Conservation (phyloP, 208 protist genomes). For the Trypanosomatidae sp. region DNA sequence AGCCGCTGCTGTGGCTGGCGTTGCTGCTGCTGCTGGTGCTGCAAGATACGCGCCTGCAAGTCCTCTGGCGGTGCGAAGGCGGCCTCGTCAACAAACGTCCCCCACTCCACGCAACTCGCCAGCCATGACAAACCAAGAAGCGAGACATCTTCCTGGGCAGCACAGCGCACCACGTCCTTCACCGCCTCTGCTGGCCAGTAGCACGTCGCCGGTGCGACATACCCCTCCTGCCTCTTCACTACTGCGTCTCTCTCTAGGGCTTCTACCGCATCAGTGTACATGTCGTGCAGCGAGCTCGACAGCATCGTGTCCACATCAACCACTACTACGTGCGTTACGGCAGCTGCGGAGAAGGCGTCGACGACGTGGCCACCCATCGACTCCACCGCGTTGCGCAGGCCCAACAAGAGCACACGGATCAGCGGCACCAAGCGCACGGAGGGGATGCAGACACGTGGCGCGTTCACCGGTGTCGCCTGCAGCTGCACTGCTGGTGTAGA, state of each 20-base stretch:
- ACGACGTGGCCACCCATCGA: slow-evolving; percentile 55
- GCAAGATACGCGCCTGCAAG: slow-evolving; percentile 1
- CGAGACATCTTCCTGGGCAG: slow-evolving; percentile 30
- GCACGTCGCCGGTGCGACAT: neutral
- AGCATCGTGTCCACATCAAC: slow-evolving; percentile 55
- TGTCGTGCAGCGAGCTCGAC: slow-evolving; percentile 18
- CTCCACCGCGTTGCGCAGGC: slow-evolving; percentile 42
- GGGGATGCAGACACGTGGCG: no score
- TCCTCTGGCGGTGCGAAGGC: slow-evolving; percentile 3
- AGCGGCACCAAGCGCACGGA: slow-evolving; percentile 25
- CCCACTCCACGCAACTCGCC: slow-evolving; percentile 51
- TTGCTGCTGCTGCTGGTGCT: no score
- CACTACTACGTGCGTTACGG: slow-evolving; percentile 74
- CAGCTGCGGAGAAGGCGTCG: slow-evolving; percentile 35
- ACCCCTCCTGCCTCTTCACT: no score
- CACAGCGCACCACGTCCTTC: slow-evolving; percentile 2
- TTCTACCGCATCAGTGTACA: no score
- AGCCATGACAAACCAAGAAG: slow-evolving; percentile 53
- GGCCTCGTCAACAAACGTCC: slow-evolving; percentile 65
- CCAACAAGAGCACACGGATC: slow-evolving; percentile 43
- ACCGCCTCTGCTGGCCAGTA: slow-evolving; percentile 30
- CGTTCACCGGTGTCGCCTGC: no score
- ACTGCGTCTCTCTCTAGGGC: neutral
- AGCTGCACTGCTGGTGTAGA: neutral
- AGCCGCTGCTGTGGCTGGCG: neutral